Base-by-base conservation (phyloP, 192 early-diverging fungal genomes). In the Diversispora eburnea region DNA sequence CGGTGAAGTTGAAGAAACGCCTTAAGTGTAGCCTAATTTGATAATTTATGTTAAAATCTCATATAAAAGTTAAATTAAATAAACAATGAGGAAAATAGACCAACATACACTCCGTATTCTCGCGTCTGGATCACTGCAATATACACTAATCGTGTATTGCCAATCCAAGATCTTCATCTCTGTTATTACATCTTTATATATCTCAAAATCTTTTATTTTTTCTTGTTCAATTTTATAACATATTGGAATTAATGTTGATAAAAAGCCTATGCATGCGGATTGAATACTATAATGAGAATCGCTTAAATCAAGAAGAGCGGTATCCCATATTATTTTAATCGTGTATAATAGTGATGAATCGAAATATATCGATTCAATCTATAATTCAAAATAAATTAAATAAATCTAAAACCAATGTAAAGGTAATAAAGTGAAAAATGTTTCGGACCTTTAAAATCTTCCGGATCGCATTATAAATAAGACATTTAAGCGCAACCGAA, bases 81-180 rank as follows among this genome's bases (percentile, higher is more conserved):
- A 69, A 20, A 8, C 19, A 42, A 68, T 12, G 72, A 39, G 9
- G 46, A 52, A 70, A 48, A 41, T 13, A 5, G 17, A 19, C 9
- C n/a, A n/a, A 45, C 13, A 8, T 81, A 88, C 84, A 79, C 78
- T 83, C 79, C 86, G 67, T 12, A 88, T 84, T 59, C 83, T 72
- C 8, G 84, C 83, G 65, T 84, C 84, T 15, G 75, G 74, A 65
- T 88, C 84, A 0, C 74, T 73, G 4, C 79, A 82, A 67, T 81
- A 86, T 48, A 80, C 83, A 56, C 78, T 82, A 22, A 88, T 80
- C 3, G 85, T 79, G 13, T 77, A 73, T 49, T 86, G 86, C 19
- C 83, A 70, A 45, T 88, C 82, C 20, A 76, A 59, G 25, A 76
- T 71, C 15, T 75, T 78, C 47, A 83, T 72, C 9, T 58, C 62